Evolutionary conservation across 176 grass and related monocot genomes (phyloP), one percentile per base, ranked within the genome.

Genomic region (Hordeum vulgare): DNA sequence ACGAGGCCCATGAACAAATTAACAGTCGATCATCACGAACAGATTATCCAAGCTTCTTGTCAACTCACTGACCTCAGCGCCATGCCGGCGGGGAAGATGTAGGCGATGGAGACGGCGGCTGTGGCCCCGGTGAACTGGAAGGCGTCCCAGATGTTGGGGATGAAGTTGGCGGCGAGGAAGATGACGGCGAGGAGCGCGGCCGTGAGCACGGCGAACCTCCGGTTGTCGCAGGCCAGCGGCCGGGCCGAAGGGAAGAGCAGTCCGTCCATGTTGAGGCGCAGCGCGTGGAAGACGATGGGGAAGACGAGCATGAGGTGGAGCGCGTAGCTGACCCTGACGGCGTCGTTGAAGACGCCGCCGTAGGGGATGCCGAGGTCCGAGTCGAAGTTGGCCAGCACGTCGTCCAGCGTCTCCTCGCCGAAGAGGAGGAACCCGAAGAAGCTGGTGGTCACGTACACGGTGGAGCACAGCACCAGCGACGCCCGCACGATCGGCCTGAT

Each of bases 251-350:
- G 96, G 74, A 95, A 98, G 61, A 95, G 77, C 3, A 98, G 89
- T 2, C 93, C 91, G 24, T 98, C 96, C 85, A 93, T 86, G 88
- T 98, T 98, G 47, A 98, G 80, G 45, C 96, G 91, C 82, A 98
- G 71, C 11, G 93, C 93, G 13, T 93, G 92, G 81, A 98, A 98
- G 26, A 98, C 90, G 82, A 98, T 92, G 80, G 93, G 96, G 80
- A 95, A 98, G 53, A 98, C 96, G 21, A 98, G 91, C 96, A 98
- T 95, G 44, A 98, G 93, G 78, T 95, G 96, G 67, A 95, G 79
- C 40, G 82, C 85, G 68, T 98, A 98, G 90, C 93, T 93, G n/a
- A 98, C 91, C 61, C 96, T 86, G 79, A 98, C 93, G 39, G 91
- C 85, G 63, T 98, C 96, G 41, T 94, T 80, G 71, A 94, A 82